Conservation (phyloP, 2,329 filamentous ascomycete species). For the Fusarium phyllophilum region DNA sequence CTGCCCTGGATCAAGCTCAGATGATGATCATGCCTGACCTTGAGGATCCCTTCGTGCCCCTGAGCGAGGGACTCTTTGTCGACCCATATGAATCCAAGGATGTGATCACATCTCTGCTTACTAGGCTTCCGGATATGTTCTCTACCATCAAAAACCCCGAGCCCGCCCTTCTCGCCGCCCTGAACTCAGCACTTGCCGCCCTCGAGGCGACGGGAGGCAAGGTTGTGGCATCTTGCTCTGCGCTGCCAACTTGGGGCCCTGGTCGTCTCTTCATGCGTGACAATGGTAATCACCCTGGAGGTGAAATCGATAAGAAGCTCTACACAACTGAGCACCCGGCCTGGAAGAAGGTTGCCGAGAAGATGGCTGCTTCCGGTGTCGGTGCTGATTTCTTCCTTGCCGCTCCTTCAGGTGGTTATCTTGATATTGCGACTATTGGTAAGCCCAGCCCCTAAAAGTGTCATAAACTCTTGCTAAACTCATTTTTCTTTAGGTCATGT, state of each 20-base stretch:
- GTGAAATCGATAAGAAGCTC: slow-evolving; percentile 91
- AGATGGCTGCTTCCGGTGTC: slow-evolving; percentile 86
- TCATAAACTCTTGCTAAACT: not conserved
- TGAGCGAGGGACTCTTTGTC: slow-evolving; percentile 92
- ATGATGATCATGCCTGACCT: slow-evolving; percentile 99
- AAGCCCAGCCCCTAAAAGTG: slow-evolving; percentile 43
- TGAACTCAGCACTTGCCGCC: slow-evolving; percentile 86
- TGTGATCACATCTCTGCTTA: slow-evolving; percentile 88
- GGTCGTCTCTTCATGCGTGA: slow-evolving; percentile 87
- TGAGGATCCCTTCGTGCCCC: slow-evolving; percentile 93
- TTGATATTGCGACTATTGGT: slow-evolving; percentile 93
- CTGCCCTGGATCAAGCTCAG: slow-evolving; percentile 84
- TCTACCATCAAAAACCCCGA: slow-evolving; percentile 89
- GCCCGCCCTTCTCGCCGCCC: slow-evolving; percentile 83
- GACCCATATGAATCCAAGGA: slow-evolving; percentile 90
- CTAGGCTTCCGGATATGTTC: slow-evolving; percentile 85
- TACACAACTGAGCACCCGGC: slow-evolving; percentile 89
- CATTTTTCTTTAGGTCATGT: slow-evolving; percentile 71
- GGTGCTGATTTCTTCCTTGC: slow-evolving; percentile 96
- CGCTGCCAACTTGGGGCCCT: slow-evolving; percentile 92
- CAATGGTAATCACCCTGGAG: slow-evolving; percentile 84
- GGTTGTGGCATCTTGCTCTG: slow-evolving; percentile 85
- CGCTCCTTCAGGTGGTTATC: slow-evolving; percentile 87
- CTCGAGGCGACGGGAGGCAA: slow-evolving; percentile 91
- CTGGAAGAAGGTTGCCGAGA: slow-evolving; percentile 87